phyloP scores from a whole-genome alignment of 1,284 basidiomycete species.

The Cerrena zonata region DNA sequence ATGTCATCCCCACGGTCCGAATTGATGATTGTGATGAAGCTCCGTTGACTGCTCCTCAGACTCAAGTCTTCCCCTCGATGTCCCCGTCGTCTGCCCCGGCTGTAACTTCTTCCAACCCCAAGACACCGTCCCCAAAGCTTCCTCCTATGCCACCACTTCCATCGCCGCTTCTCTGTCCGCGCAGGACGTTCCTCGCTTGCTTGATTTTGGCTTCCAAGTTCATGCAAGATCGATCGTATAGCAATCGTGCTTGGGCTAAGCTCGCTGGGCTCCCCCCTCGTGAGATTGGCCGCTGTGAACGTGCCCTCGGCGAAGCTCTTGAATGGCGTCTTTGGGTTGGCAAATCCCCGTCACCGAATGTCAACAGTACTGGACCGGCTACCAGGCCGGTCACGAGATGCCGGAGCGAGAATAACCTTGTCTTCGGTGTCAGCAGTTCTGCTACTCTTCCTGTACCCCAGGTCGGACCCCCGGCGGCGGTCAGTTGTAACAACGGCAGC shows the following conservation, averaged over 20 bases:
- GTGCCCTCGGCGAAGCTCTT: conserved; percentile 71
- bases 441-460: not conserved
- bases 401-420: conserved; percentile 17
- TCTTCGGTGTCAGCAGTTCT: not conserved
- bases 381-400: conserved; percentile 18
- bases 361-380: not conserved
- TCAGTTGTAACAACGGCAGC: not conserved
- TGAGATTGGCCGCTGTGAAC: conserved; percentile 76
- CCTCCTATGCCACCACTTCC: conserved; percentile 51
- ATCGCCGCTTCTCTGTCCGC: conserved; percentile 78
- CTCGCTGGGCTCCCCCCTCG: conserved; percentile 71
- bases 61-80: conserved; percentile 8
- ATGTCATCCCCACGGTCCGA: not conserved
- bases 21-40: not conserved
- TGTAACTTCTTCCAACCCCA: conserved; percentile 11
- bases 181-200: conserved; percentile 82
- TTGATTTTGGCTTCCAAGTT: conserved; percentile 89
- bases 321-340: conserved; percentile 83
- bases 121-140: conserved; percentile 25
- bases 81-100: conserved; percentile 1
- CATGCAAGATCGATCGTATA: conserved; percentile 87
- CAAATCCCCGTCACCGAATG: conserved; percentile 33
- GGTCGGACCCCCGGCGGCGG: not conserved
- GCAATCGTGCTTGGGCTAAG: conserved; percentile 88
- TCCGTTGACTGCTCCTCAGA: conserved; percentile 6